Conservation (phyloP, 106 monocot species). For the Chionographis japonica region DNA sequence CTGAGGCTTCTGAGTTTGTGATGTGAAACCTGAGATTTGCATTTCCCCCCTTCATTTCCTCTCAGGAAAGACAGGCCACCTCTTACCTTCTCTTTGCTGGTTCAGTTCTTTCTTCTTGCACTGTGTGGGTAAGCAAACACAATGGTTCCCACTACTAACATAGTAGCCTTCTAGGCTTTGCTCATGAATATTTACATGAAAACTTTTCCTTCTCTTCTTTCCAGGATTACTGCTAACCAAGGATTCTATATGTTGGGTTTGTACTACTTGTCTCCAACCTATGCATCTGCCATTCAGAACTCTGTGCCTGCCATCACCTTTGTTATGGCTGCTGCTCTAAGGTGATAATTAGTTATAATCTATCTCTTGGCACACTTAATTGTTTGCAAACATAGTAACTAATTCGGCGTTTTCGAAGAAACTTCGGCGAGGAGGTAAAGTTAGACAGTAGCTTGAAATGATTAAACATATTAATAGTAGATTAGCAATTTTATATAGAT, state of each 20-base stretch:
- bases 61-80: slow-evolving; percentile 73
- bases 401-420: no score
- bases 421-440: no score
- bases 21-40: background rate
- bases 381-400: no score
- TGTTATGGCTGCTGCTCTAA: slow-evolving; percentile 72
- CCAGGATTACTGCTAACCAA: slow-evolving; percentile 84
- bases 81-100: slow-evolving; percentile 49
- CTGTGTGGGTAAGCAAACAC: slow-evolving; percentile 49
- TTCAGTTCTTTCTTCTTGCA: slow-evolving; percentile 67
- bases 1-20: background rate
- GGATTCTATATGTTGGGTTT: slow-evolving; percentile 78
- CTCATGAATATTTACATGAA: no score
- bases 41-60: background rate
- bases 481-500: no score
- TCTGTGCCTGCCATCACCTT: slow-evolving; percentile 77
- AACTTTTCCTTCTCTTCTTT: background rate
- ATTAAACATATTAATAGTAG: no score
- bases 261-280: slow-evolving; percentile 76
- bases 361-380: no score
- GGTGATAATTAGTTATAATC: slow-evolving; percentile 16
- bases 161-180: background rate
- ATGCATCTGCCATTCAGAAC: slow-evolving; percentile 88
- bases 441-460: no score
- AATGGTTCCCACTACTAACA: background rate